These are phyloP conservation scores for Lactarius hengduanensis DNA, from an alignment of 768 basidiomycete species.

Conservation along the genomic window DNA sequence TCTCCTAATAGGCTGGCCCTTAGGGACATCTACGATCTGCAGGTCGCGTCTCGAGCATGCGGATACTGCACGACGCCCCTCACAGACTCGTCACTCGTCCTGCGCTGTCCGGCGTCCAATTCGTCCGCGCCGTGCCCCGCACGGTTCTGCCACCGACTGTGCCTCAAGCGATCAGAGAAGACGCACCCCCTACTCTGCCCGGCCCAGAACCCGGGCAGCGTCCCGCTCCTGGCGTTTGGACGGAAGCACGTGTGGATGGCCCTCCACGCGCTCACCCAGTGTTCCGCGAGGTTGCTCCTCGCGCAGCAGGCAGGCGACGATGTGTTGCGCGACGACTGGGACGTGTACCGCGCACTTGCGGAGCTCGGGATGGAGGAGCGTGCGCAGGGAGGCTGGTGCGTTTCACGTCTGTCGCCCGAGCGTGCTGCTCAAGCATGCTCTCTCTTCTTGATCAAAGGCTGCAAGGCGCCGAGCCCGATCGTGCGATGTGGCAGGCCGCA, in stretches of 20 bases:
- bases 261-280: slow-evolving; percentile 68
- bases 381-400: slow-evolving; percentile 47
- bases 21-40: slow-evolving; percentile 79
- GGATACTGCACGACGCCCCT: slow-evolving; percentile 71
- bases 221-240: slow-evolving; percentile 59
- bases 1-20: background rate
- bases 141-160: slow-evolving; percentile 80
- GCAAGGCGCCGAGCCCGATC: slow-evolving; percentile 53
- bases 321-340: slow-evolving; percentile 50
- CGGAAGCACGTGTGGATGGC: slow-evolving; percentile 69
- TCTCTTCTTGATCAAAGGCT: slow-evolving; percentile 32
- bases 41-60: slow-evolving; percentile 60
- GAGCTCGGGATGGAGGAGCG: slow-evolving; percentile 73
- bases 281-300: slow-evolving; percentile 61
- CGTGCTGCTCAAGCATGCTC: slow-evolving; percentile 14
- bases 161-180: slow-evolving; percentile 60
- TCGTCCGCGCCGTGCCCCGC: slow-evolving; percentile 50
- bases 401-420: slow-evolving; percentile 19
- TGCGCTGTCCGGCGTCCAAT: slow-evolving; percentile 52
- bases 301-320: slow-evolving; percentile 48
- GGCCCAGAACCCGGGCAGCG: slow-evolving; percentile 66
- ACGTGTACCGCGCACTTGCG: slow-evolving; percentile 60
- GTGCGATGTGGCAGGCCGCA: slow-evolving; percentile 65
- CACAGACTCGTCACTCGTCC: slow-evolving; percentile 42
- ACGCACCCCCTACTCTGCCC: slow-evolving; percentile 74